These are phyloP conservation scores for Paraleonurus japonicus DNA, from an alignment of 257 asterid genomes.

Conservation along the genomic window DNA sequence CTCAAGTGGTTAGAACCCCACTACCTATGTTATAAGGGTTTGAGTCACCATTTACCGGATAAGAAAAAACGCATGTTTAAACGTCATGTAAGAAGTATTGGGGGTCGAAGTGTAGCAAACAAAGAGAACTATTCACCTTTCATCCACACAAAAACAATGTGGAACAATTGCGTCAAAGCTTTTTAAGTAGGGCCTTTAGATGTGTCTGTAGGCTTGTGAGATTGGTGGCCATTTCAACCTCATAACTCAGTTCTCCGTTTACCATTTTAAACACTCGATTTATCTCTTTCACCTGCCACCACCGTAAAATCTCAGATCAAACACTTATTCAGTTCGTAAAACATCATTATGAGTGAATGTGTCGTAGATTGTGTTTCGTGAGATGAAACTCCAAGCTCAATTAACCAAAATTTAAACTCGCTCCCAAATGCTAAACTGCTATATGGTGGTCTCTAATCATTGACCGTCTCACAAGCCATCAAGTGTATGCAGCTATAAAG, in stretches of 20 bases:
- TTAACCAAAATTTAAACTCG: not conserved
- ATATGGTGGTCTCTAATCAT: not conserved
- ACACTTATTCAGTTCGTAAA: not conserved
- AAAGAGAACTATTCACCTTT: not conserved
- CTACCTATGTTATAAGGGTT: too few relatives aligned
- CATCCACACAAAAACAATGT: not conserved
- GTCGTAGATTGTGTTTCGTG: not conserved
- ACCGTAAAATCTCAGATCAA: not conserved
- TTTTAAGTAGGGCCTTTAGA: constrained; percentile 55
- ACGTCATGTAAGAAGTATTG: not conserved
- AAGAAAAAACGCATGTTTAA: too few relatives aligned
- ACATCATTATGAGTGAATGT: not conserved
- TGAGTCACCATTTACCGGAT: too few relatives aligned
- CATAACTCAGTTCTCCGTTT: constrained; percentile 45
- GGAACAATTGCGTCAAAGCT: constrained; percentile 27
- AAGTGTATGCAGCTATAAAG: not conserved
- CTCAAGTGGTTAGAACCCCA: too few relatives aligned
- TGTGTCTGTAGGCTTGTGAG: constrained; percentile 47
- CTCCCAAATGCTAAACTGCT: not conserved
- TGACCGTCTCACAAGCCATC: not conserved
- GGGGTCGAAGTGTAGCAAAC: not conserved
- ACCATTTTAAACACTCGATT: constrained; percentile 47
- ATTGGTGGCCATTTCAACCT: constrained; percentile 57
- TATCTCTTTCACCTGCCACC: constrained; percentile 57
- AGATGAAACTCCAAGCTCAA: not conserved